phyloP scores from a whole-genome alignment of 208 protist genomes.

The Crithidia thermophila region DNA sequence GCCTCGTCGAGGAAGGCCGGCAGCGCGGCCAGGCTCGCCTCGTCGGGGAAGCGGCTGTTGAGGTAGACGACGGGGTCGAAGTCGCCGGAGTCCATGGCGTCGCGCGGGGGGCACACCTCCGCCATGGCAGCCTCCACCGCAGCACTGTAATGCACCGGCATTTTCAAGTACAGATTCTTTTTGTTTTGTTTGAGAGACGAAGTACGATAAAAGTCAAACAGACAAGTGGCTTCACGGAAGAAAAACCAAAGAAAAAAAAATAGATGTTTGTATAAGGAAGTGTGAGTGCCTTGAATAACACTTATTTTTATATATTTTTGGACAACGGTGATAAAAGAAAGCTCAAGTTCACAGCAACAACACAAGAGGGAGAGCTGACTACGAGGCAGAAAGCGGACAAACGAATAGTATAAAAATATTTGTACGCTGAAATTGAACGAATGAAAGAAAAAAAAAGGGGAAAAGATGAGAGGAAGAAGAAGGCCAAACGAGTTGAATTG shows the following conservation, averaged over 20 bases:
- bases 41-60: slow-evolving; percentile 93
- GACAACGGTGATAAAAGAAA: no score
- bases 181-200: background rate
- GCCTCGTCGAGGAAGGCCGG: slow-evolving; percentile 85
- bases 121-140: slow-evolving; percentile 82
- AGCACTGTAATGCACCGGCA: slow-evolving; percentile 64
- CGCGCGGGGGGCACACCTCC: slow-evolving; percentile 75
- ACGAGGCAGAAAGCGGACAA: no score
- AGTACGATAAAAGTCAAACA: background rate
- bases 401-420: no score
- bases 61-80: slow-evolving; percentile 95
- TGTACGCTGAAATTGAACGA: no score
- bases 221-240: background rate
- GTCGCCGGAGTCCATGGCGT: slow-evolving; percentile 77
- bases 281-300: background rate
- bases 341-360: no score
- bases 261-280: no score
- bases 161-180: no score
- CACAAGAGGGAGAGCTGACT: no score
- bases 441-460: slow-evolving; percentile 13
- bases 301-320: no score
- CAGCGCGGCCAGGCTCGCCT: slow-evolving; percentile 84
- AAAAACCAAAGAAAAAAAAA: slow-evolving; percentile 22
- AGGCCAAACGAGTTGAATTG: background rate
- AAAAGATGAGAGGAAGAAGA: background rate